A percentile compares a stretch with the other conserved stretches of the same genome.
These are phyloP conservation scores for Gamsiella multidivaricata DNA, from an alignment of 192 early-diverging fungal genomes.

Conservation along the genomic window DNA sequence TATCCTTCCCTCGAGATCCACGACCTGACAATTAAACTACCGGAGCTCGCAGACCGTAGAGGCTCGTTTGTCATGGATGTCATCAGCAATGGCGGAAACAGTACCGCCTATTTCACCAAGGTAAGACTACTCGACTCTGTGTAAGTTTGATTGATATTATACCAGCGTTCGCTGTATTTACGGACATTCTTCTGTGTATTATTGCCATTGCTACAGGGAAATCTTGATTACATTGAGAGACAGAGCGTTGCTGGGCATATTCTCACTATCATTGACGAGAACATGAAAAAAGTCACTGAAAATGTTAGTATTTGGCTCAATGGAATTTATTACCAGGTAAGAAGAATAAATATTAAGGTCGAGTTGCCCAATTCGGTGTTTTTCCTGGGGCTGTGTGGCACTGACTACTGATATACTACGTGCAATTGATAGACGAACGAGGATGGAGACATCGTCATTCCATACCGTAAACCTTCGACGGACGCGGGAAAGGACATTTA, in stretches of 20 bases:
- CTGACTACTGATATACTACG: too few relatives aligned
- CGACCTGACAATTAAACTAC: conserved; percentile 20
- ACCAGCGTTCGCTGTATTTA: neutral
- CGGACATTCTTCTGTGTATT: neutral
- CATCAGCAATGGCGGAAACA: conserved; percentile 54
- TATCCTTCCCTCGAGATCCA: conserved; percentile 47
- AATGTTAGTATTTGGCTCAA: conserved; percentile 50
- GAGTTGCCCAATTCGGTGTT: neutral
- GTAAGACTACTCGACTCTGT: conserved; percentile 16
- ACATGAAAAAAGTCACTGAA: conserved; percentile 21
- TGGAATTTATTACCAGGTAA: conserved; percentile 58
- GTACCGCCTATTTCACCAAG: conserved; percentile 56
- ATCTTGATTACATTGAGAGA: conserved; percentile 53
- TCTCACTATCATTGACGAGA: conserved; percentile 57
- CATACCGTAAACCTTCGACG: conserved; percentile 20
- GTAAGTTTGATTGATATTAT: neutral
- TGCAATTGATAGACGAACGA: conserved; percentile 50
- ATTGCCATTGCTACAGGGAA: conserved; percentile 35
- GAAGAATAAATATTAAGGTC: neutral
- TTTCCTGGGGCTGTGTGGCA: too few relatives aligned
- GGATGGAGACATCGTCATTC: conserved; percentile 55
- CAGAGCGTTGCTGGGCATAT: conserved; percentile 59
- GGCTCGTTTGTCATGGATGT: conserved; percentile 64
- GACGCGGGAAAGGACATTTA: neutral
- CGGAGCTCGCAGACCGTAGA: conserved; percentile 52